Evolutionary conservation across 2,329 filamentous ascomycete species (phyloP), one percentile per base, ranked within the genome.

Genomic region (Immersiporthe knoxdaviesiana): DNA sequence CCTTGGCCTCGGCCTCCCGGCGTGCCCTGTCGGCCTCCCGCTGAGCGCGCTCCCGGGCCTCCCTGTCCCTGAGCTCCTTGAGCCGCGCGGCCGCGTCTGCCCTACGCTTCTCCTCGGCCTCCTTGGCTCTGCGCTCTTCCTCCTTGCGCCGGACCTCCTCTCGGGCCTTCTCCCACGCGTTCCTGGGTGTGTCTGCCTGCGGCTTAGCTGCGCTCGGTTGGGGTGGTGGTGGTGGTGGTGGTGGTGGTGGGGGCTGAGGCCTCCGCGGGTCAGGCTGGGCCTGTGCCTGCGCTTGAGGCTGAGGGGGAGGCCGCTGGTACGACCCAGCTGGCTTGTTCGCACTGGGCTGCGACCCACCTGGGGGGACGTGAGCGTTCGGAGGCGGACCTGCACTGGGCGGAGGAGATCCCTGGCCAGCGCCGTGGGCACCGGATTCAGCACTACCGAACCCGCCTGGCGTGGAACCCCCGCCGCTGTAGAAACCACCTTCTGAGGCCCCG

Each of bases 91-190:
- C 81, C 3, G 84, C 79, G n/a, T 88, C 86, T 44, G 88, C 87
- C 54, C 84, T 85, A 71, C 85, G 82, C 72, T 87, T 87, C 72
- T 87, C 84, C 72, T 91, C 89, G 3, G 87, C 88, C 72, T 89
- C 87, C 71, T 83, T 85, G 2, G 81, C 81, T 74, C 84, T 90
- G 14, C 88, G 87, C 72, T 91, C 88, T 72, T 90, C 89, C 73
- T 91, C 89, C 67, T 85, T 84, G 69, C 83, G 85, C 58, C 86
- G 82, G 27, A 86, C 90, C 73, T 92, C 90, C 75, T 92, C 90
- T 66, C 90, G 83, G 3, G 89, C 90, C 76, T 88, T 91, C 73
- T 92, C 89, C 90, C 90, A 92, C 0, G 87, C 82, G 11, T 82
- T 81, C 74, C 84, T 85, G 1, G 81, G 78, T 32, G 79, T 73